Evolutionary conservation across 805 yeast species (phyloP).

Genomic region (Brettanomyces anomalus): DNA sequence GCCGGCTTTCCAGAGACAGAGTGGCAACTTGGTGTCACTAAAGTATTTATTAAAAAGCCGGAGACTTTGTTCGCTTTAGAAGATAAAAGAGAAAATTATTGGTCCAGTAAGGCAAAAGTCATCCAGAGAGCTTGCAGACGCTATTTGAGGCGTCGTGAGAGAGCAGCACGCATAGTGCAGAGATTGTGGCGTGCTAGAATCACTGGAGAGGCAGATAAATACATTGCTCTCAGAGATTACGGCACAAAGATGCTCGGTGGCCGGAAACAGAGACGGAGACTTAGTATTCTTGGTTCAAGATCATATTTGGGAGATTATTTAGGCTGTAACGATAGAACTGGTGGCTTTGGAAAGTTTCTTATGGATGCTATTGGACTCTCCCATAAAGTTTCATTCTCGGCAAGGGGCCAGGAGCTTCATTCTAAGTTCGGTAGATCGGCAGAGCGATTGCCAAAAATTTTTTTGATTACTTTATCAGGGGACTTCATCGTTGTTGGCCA

Average conservation of each 20-base stretch:
- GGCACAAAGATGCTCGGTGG: conserved; percentile 66
- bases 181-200: conserved; percentile 71
- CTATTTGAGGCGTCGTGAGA: conserved; percentile 69
- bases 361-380: conserved; percentile 58
- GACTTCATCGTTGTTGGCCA: conserved; percentile 68
- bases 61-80: conserved; percentile 94
- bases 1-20: conserved; percentile 69
- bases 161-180: conserved; percentile 77
- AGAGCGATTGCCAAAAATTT: conserved; percentile 60
- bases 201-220: conserved; percentile 59
- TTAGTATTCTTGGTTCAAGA: conserved; percentile 81
- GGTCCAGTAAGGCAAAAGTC: conserved; percentile 97
- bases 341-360: conserved; percentile 70
- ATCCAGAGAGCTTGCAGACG: conserved; percentile 96
- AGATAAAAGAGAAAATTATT: conserved; percentile 91
- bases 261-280: conserved; percentile 81
- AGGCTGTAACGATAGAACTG: conserved; percentile 64
- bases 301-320: conserved; percentile 93
- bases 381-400: conserved; percentile 68
- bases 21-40: conserved; percentile 85
- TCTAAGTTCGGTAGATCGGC: conserved; percentile 93
- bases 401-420: conserved; percentile 70
- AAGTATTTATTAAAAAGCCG: conserved; percentile 92
- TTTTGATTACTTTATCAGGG: conserved; percentile 51
- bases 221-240: conserved; percentile 74